phyloP scores from a whole-genome alignment of 805 yeast genomes.

The Millerozyma miso region DNA sequence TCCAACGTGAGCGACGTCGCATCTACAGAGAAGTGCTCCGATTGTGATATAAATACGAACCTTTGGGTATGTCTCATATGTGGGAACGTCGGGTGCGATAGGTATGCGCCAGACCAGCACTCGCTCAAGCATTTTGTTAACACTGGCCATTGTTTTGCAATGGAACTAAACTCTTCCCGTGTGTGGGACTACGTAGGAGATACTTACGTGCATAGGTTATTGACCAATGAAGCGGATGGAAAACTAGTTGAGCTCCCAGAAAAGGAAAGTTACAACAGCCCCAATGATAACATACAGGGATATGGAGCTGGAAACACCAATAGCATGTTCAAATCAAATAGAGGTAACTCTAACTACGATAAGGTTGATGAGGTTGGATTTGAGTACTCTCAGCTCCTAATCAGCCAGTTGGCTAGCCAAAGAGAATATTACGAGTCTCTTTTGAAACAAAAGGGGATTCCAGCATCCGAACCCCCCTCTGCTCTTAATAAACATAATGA shows the following conservation, averaged over 20 bases:
- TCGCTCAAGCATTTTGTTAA: constrained; percentile 76
- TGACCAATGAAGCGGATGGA: constrained; percentile 85
- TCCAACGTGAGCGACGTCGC: constrained; percentile 1
- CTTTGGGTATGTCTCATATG: constrained; percentile 89
- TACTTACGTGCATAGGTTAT: constrained; percentile 78
- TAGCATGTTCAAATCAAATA: constrained; percentile 4
- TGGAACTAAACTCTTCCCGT: constrained; percentile 79
- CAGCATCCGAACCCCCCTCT: constrained; percentile 1
- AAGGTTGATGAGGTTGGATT: constrained; percentile 58
- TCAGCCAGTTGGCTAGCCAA: constrained; percentile 82
- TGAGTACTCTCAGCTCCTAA: constrained; percentile 74
- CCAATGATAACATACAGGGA: constrained; percentile 6
- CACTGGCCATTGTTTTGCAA: constrained; percentile 84
- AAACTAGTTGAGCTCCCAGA: constrained; percentile 73
- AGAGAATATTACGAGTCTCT: constrained; percentile 70
- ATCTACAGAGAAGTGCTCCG: constrained; percentile 38
- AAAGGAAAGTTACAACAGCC: constrained; percentile 12
- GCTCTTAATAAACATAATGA: constrained; percentile 1
- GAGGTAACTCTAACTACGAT: constrained; percentile 16
- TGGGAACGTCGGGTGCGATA: constrained; percentile 88
- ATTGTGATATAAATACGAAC: constrained; percentile 57
- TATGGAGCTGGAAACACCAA: constrained; percentile 1
- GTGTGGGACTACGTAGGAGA: constrained; percentile 96
- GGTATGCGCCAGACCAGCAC: constrained; percentile 77
- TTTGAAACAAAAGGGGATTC: constrained; percentile 17